Conservation (phyloP, 768 basidiomycete genomes). For the Boletus patriciae region DNA sequence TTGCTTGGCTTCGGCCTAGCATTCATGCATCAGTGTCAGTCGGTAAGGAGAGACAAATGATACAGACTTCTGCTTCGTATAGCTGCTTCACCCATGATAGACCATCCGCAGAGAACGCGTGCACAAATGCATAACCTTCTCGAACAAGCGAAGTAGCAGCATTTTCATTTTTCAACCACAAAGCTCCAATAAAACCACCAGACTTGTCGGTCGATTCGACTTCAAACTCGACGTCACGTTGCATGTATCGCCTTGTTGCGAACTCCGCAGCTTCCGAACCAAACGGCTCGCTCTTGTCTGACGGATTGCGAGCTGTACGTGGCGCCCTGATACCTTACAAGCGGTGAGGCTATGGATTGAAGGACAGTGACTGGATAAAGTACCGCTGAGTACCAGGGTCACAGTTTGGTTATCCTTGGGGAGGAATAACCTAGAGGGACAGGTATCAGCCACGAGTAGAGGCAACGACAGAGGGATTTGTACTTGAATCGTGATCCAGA, state of each 20-base stretch:
- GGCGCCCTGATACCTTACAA: constrained; percentile 85
- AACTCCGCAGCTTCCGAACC: constrained; percentile 83
- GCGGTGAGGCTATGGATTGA: constrained; percentile 3
- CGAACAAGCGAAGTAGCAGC: constrained; percentile 78
- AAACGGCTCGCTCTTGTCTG: constrained; percentile 88
- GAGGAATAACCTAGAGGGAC: constrained; percentile 60
- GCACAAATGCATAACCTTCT: constrained; percentile 88
- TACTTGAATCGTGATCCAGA: constrained; percentile 96
- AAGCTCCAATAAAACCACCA: constrained; percentile 90
- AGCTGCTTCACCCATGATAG: constrained; percentile 79
- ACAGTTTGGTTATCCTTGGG: constrained; percentile 92
- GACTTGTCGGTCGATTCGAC: constrained; percentile 90
- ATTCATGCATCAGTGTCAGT: constrained; percentile 5
- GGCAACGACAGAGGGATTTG: constrained; percentile 14
- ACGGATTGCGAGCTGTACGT: constrained; percentile 72
- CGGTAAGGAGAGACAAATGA: constrained; percentile 1
- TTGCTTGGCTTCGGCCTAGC: constrained; percentile 76
- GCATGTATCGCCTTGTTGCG: constrained; percentile 78
- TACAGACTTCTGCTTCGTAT: constrained; percentile 75
- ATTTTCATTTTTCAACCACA: constrained; percentile 85
- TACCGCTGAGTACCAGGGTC: constrained; percentile 88
- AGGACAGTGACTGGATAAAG: neutral
- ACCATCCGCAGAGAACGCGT: constrained; percentile 82
- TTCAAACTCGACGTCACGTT: constrained; percentile 93
- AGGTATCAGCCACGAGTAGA: neutral